These are phyloP conservation scores for Ganoderma sp. DNA, from an alignment of 1,284 basidiomycete genomes.

Conservation along the genomic window DNA sequence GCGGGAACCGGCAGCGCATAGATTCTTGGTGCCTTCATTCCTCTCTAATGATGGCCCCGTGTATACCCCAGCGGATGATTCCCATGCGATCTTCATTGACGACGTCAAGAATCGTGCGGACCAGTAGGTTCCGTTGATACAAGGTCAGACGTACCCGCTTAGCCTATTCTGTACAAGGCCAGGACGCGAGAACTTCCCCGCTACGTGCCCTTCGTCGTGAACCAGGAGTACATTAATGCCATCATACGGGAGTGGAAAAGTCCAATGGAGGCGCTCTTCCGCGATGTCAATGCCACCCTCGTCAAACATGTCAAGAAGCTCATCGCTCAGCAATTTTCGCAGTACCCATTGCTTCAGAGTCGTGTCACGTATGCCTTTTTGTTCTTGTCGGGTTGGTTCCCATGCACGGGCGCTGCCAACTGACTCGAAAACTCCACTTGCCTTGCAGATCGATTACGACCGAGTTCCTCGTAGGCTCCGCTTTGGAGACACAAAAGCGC, in stretches of 20 bases:
- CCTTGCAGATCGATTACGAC: slow-evolving; percentile 50
- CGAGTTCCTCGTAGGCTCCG: slow-evolving; percentile 53
- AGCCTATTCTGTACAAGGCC: slow-evolving; percentile 48
- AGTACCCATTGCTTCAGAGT: slow-evolving; percentile 59
- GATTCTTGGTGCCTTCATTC: slow-evolving; percentile 44
- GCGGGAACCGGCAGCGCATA: slow-evolving; percentile 7
- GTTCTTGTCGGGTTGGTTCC: too few species aligned
- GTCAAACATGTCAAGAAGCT: slow-evolving; percentile 48
- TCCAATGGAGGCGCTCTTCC: slow-evolving; percentile 57
- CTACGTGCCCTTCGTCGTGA: slow-evolving; percentile 67
- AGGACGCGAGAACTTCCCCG: slow-evolving; percentile 72
- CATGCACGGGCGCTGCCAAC: too few species aligned
- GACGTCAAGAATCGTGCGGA: slow-evolving; percentile 57
- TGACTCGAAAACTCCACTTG: too few species aligned
- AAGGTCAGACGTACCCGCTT: background rate
- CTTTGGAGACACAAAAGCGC: slow-evolving; percentile 46
- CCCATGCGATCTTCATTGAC: slow-evolving; percentile 55
- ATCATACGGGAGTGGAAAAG: slow-evolving; percentile 56
- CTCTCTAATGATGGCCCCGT: slow-evolving; percentile 46
- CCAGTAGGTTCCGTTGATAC: slow-evolving; percentile 43
- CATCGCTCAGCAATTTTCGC: slow-evolving; percentile 53
- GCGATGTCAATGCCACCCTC: slow-evolving; percentile 48
- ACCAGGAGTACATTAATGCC: slow-evolving; percentile 52
- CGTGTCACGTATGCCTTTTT: slow-evolving; percentile 51
- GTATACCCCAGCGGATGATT: slow-evolving; percentile 18